Percentiles rank a stretch among this genome's conserved stretches.
Evolutionary conservation across 2,329 filamentous ascomycete species (phyloP).

Genomic region (Rhinocladiella similis): DNA sequence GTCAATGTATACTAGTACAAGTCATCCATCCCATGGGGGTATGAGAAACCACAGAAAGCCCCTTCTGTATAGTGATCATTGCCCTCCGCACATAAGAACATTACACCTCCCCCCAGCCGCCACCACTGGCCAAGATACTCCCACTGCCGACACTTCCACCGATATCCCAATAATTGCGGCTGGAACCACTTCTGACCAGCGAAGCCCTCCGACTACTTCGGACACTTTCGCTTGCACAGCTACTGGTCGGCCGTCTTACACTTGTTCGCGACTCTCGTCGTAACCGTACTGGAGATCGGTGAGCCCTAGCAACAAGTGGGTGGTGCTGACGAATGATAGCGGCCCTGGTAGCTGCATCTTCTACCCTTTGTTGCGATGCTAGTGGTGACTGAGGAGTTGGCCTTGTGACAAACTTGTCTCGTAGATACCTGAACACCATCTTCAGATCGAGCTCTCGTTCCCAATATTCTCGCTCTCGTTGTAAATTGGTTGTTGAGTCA

Average conservation of each 20-base stretch:
- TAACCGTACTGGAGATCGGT: constrained; percentile 50
- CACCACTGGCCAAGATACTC: constrained; percentile 65
- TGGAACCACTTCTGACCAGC: constrained; percentile 62
- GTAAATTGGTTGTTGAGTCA: constrained; percentile 37
- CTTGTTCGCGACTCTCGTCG: constrained; percentile 43
- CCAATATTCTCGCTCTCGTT: constrained; percentile 77
- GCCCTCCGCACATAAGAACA: neutral
- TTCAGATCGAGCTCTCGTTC: constrained; percentile 87
- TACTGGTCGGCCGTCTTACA: constrained; percentile 56
- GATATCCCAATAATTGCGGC: constrained; percentile 89
- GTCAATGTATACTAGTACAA: constrained; percentile 21
- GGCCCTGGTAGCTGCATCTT: constrained; percentile 72
- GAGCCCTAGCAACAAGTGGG: constrained; percentile 68
- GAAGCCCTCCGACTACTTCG: constrained; percentile 65
- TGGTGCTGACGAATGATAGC: constrained; percentile 87
- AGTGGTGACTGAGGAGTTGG: constrained; percentile 42
- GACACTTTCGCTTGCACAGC: constrained; percentile 86
- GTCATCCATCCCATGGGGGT: neutral
- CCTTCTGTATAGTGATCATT: neutral
- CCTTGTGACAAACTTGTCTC: constrained; percentile 64
- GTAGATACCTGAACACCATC: constrained; percentile 86
- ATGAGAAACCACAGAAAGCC: constrained; percentile 2
- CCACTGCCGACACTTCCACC: constrained; percentile 77
- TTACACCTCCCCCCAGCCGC: constrained; percentile 75
- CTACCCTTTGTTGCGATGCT: constrained; percentile 45